Percentiles rank a stretch among this genome's conserved stretches.
Conservation (phyloP, 1,139 yeast species). For the Pichia sp. region DNA sequence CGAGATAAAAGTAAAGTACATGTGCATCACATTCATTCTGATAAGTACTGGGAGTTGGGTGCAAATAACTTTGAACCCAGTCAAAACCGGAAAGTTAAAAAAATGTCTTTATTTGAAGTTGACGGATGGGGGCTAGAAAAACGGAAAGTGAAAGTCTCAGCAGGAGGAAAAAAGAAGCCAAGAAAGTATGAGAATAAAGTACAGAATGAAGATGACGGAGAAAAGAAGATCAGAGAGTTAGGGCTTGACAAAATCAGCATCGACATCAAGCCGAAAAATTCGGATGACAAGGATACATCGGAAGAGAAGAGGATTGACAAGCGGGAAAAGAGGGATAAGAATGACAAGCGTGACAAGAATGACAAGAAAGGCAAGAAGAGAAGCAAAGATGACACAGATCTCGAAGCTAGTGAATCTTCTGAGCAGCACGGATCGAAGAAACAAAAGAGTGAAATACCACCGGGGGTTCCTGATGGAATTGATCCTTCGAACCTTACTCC, state of each 20-base stretch:
- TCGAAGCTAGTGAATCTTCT: background rate
- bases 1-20: background rate
- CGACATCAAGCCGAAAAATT: background rate
- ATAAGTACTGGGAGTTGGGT: too few species aligned
- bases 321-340: constrained; percentile 5
- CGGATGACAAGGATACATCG: background rate
- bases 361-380: constrained; percentile 5
- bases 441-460: constrained; percentile 15
- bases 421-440: constrained; percentile 10
- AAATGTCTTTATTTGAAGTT: constrained; percentile 71
- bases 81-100: background rate
- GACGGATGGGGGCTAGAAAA: constrained; percentile 76
- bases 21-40: too few species aligned
- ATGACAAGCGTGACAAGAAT: constrained; percentile 13
- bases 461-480: constrained; percentile 21
- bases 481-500: constrained; percentile 62
- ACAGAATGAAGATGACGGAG: constrained; percentile 12
- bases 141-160: constrained; percentile 36
- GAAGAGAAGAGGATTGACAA: background rate
- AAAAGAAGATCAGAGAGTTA: constrained; percentile 3
- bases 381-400: constrained; percentile 5
- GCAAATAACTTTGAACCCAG: too few species aligned
- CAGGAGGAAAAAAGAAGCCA: constrained; percentile 11
- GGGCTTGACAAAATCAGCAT: background rate
- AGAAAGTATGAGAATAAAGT: constrained; percentile 6